A percentile compares a stretch with the other conserved stretches of the same genome.
Evolutionary conservation across 2,329 filamentous ascomycete genomes (phyloP).

Genomic region (Ramularia collo-cygni): DNA sequence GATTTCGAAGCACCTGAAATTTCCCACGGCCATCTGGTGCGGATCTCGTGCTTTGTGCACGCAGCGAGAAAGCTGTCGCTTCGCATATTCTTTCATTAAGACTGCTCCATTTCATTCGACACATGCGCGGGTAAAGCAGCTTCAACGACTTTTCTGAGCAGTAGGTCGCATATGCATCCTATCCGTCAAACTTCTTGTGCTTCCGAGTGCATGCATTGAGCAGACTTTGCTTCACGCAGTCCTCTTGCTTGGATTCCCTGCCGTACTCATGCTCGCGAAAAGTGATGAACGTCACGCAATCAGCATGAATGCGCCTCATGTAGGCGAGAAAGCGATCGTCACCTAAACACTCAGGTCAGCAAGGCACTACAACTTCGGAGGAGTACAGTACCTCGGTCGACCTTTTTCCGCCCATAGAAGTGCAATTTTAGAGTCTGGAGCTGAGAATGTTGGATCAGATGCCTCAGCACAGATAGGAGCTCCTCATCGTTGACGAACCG

Average conservation of each 20-base stretch:
- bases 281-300: constrained; percentile 32
- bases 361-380: too few relatives aligned
- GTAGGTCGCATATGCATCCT: background rate
- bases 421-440: constrained; percentile 37
- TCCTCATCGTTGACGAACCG: constrained; percentile 44
- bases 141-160: too few relatives aligned
- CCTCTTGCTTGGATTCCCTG: constrained; percentile 30
- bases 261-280: constrained; percentile 20
- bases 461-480: constrained; percentile 39
- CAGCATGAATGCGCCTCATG: constrained; percentile 39
- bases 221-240: constrained; percentile 27
- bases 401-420: constrained; percentile 36
- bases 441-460: constrained; percentile 35
- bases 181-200: constrained; percentile 19
- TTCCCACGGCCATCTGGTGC: too few relatives aligned
- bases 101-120: too few relatives aligned
- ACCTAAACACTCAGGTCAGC: too few relatives aligned
- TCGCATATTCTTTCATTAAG: too few relatives aligned
- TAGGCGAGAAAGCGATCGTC: constrained; percentile 41
- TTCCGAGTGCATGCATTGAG: constrained; percentile 18
- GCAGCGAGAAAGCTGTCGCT: too few relatives aligned
- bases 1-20: too few relatives aligned
- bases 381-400: constrained; percentile 21
- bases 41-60: too few relatives aligned
- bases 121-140: too few relatives aligned